Percentiles rank a stretch among this genome's conserved stretches.
phyloP scores from a whole-genome alignment of 2,329 filamentous ascomycete genomes.

The Paraphoma chrysanthemicola region DNA sequence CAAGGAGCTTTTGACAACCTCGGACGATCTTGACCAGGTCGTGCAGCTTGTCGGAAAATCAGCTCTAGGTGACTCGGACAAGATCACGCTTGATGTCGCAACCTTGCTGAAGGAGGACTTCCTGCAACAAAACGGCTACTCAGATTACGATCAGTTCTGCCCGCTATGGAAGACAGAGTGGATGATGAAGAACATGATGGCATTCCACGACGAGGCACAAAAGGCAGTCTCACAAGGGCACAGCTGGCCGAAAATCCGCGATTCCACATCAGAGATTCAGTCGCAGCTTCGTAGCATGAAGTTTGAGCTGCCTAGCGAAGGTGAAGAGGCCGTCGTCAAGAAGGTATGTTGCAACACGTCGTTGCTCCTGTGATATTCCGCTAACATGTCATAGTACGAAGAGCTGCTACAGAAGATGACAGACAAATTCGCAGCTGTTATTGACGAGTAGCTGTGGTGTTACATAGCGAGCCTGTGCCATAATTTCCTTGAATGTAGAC shows the following conservation, averaged over 20 bases:
- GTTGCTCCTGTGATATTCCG: background rate
- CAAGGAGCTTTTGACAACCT: slow-evolving; percentile 90
- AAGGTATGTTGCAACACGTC: slow-evolving; percentile 66
- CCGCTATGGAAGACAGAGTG: slow-evolving; percentile 99
- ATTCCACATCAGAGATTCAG: slow-evolving; percentile 88
- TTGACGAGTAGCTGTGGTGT: slow-evolving; percentile 81
- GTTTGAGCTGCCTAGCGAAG: slow-evolving; percentile 90
- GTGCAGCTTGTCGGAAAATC: slow-evolving; percentile 98
- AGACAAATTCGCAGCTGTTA: slow-evolving; percentile 95
- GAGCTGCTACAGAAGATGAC: slow-evolving; percentile 88
- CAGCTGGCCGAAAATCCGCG: slow-evolving; percentile 90
- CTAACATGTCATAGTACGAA: slow-evolving; percentile 76
- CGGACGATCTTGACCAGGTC: slow-evolving; percentile 97
- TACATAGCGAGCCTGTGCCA: slow-evolving; percentile 36
- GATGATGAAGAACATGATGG: slow-evolving; percentile 99
- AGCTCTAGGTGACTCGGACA: slow-evolving; percentile 93
- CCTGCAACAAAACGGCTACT: slow-evolving; percentile 98
- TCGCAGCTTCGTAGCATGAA: slow-evolving; percentile 88
- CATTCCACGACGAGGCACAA: slow-evolving; percentile 95
- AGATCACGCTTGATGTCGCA: slow-evolving; percentile 95
- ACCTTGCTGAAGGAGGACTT: slow-evolving; percentile 97
- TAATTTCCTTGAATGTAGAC: slow-evolving; percentile 33
- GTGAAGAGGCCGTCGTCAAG: slow-evolving; percentile 79
- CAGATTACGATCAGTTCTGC: slow-evolving; percentile 98
- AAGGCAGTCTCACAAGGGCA: slow-evolving; percentile 93